phyloP scores from a whole-genome alignment of 164 flowering plant species.

The Cinnamomum micranthum region DNA sequence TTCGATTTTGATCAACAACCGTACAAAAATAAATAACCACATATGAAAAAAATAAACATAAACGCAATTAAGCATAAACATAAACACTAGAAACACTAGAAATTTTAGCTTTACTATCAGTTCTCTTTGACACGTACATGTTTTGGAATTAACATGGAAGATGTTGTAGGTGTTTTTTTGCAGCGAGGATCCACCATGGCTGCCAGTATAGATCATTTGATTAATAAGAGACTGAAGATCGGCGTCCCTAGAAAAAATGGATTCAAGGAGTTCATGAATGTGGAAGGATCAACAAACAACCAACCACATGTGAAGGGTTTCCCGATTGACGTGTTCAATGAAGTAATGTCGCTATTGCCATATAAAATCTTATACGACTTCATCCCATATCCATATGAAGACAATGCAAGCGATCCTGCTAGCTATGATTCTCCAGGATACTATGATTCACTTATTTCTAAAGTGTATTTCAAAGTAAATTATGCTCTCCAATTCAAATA shows the following conservation, averaged over 20 bases:
- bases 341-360: neutral
- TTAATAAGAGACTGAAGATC: slow-evolving; percentile 1
- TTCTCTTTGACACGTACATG: no score
- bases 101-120: neutral
- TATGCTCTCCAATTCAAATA: neutral
- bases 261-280: slow-evolving; percentile 5
- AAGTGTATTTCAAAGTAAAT: slow-evolving; percentile 33
- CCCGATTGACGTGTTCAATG: neutral
- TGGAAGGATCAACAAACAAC: neutral
- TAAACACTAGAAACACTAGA: neutral
- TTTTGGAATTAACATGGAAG: neutral
- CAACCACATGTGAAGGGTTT: neutral
- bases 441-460: slow-evolving; percentile 37
- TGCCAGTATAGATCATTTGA: neutral
- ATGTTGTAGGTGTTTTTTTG: slow-evolving; percentile 29
- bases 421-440: slow-evolving; percentile 11
- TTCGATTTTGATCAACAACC: neutral
- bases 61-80: neutral
- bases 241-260: slow-evolving; percentile 8
- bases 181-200: slow-evolving; percentile 30
- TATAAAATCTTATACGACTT: neutral
- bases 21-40: no score
- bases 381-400: neutral
- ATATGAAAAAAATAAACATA: no score
- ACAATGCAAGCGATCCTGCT: neutral